phyloP scores from a whole-genome alignment of 768 basidiomycete genomes.

The Leccinum imitatum region DNA sequence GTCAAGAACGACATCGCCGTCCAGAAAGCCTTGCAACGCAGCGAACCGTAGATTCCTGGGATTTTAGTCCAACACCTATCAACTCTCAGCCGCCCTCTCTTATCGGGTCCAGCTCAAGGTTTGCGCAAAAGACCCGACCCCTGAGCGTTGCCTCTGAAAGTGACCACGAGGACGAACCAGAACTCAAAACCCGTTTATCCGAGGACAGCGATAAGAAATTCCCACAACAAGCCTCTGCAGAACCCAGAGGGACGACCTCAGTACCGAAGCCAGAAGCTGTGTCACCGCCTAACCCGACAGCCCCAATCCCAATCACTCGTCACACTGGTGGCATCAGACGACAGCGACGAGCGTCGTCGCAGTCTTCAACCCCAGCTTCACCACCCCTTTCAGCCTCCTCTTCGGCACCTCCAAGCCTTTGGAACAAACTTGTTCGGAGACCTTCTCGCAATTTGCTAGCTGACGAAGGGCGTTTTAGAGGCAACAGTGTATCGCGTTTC shows the following conservation, averaged over 20 bases:
- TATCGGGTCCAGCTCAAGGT: constrained; percentile 5
- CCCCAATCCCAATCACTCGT: constrained; percentile 9
- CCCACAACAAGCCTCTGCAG: neutral
- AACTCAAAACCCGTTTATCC: neutral
- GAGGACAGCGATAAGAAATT: constrained; percentile 7
- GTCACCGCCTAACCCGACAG: neutral
- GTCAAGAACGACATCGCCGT: constrained; percentile 66
- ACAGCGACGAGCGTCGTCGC: constrained; percentile 4
- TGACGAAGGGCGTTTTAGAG: constrained; percentile 15
- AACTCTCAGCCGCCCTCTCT: constrained; percentile 33
- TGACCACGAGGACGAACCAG: constrained; percentile 7
- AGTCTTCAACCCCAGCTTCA: neutral
- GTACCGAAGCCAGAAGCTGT: neutral
- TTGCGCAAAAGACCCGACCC: constrained; percentile 2
- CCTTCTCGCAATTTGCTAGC: constrained; percentile 15
- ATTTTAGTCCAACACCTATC: constrained; percentile 55
- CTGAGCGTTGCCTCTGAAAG: constrained; percentile 8
- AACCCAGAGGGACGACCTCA: neutral
- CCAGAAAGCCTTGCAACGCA: constrained; percentile 37
- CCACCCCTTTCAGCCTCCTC: constrained; percentile 6
- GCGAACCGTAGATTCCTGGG: constrained; percentile 76
- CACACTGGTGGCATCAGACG: neutral
- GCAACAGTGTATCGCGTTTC: constrained; percentile 24
- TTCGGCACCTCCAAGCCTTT: constrained; percentile 18
- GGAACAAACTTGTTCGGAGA: constrained; percentile 23